Conservation (phyloP, 139 green algal genomes). For the Closterium sp. region DNA sequence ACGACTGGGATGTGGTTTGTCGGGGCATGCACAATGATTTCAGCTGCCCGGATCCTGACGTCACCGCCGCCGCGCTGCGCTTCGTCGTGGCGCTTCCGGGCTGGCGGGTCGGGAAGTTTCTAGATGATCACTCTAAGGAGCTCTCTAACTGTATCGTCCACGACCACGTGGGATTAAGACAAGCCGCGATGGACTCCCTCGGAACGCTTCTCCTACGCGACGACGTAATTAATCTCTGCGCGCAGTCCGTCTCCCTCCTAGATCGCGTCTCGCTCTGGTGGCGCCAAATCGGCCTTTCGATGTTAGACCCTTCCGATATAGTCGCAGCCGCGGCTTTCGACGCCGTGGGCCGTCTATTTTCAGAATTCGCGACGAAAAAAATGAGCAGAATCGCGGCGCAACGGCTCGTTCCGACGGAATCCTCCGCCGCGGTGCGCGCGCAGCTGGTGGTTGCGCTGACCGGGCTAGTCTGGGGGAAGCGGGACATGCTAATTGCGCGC, state of each 20-base stretch:
- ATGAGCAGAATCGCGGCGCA: slow-evolving; percentile 25
- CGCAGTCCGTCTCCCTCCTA: slow-evolving; percentile 5
- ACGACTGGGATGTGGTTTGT: slow-evolving; percentile 44
- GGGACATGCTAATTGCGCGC: slow-evolving; percentile 37
- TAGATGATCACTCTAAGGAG: slow-evolving; percentile 38
- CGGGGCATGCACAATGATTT: slow-evolving; percentile 23
- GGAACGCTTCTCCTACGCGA: slow-evolving; percentile 30
- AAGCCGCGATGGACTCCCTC: slow-evolving; percentile 29
- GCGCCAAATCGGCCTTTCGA: slow-evolving; percentile 24
- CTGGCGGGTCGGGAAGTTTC: slow-evolving; percentile 41
- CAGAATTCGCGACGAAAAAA: slow-evolving; percentile 26
- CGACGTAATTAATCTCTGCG: slow-evolving; percentile 13
- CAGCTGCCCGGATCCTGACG: slow-evolving; percentile 8
- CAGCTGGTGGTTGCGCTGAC: slow-evolving; percentile 35
- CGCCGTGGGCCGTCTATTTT: slow-evolving; percentile 37
- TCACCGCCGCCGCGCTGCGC: not conserved
- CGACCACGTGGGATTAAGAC: slow-evolving; percentile 14
- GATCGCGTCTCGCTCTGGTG: slow-evolving; percentile 36
- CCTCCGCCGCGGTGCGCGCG: not conserved
- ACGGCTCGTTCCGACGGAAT: slow-evolving; percentile 7
- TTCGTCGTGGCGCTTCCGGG: slow-evolving; percentile 38
- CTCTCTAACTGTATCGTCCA: slow-evolving; percentile 13
- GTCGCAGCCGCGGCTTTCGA: slow-evolving; percentile 39
- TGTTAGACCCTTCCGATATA: slow-evolving; percentile 28
- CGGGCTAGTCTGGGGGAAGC: slow-evolving; percentile 25